Base-by-base conservation (phyloP, 2,329 filamentous ascomycete genomes). In the Acrocalymma vagum region DNA sequence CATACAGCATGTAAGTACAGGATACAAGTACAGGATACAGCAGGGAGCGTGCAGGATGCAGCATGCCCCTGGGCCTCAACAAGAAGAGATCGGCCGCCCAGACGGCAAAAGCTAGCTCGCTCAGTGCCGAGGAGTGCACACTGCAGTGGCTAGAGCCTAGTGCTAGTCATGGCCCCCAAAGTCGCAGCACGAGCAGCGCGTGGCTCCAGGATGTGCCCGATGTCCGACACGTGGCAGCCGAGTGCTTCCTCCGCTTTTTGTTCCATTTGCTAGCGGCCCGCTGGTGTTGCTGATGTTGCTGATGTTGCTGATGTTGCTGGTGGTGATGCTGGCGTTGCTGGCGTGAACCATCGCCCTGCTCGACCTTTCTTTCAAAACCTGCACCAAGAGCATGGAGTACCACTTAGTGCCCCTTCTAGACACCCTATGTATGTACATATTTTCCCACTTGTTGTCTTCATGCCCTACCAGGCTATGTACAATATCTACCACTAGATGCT, bases 221-320 rank as follows among this genome's bases (percentile, higher is more conserved):
- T n/a, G n/a, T 29, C 29, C 42, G 54, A 60, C 60, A 63, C 60
- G 60, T 63, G 60, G 58, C 53, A 58, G 55, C 51, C 52, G 59
- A 60, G 53, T 56, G 43, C 47, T 52, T 60, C 48, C n/a, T n/a
- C n/a, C n/a, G n/a, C n/a, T n/a, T n/a, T n/a, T n/a, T n/a, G n/a
- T n/a, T n/a, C 16, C 15, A 8, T 6, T 57, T 44, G 44, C 49
- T 53, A 53, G 54, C 58, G 58, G 58, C 49, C 60, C 55, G 54
- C 58, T 63, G 57, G 60, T 58, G 60, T 60, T 57, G 62, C 62
- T 52, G 45, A 49, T 38, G 45, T 40, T 40, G 29, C 38, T 45
- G 37, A 42, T 34, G 22, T 29, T 14, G 28, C 26, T n/a, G 38
- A 32, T 42, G 35, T 38, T 44, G 39, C 26, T 36, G 39, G 38